Base-by-base conservation (phyloP, 129 eudicot genomes). In the Erigeron canadensis region DNA sequence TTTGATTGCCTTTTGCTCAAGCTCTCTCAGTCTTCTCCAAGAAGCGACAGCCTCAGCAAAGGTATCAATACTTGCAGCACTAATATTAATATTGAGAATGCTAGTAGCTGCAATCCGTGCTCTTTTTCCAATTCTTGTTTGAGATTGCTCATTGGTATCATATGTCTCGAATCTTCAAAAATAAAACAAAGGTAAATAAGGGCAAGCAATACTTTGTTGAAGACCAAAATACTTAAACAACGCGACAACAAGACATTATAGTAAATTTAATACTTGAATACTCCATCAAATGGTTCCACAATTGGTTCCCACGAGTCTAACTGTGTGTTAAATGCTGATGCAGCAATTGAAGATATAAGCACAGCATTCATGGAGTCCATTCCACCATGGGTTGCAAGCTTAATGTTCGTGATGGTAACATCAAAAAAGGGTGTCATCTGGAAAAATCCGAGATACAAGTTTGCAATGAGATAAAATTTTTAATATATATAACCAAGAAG, bases 271-370 rank as follows among this genome's bases (percentile, higher is more conserved):
- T 88, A 95, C 99, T 88, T 95, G 71, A 95, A 95, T 61, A 95
- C 90, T 76, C 96, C 99, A 74, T 95, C 99, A 67, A 95, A 95
- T 21, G 99, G 97, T 80, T 95, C 99, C 76, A 95, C 88, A 4
- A 95, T 88, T 67, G 99, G 99, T 81, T 95, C 99, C 99, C 99
- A 95, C 11, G 97, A 86, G 72, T 90, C 99, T 65, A 95, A 80
- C 44, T 87, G 86, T 56, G 88, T 71, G 81, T 95, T 95, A 76
- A 95, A 95, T 39, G 96, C 86, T 81, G 99, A 95, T 23, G 96
- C 96, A 81, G 96, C 96, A 74, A 88, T 81, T 15, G 97, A 87
- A 76, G 96, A 90, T 47, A 90, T 72, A 51, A 95, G 72, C 45
- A 90, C 97, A 50, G 99, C 97, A 79, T 88, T 95, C 94, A 95